phyloP scores from a whole-genome alignment of 2,329 filamentous ascomycete genomes.

The Polychaeton citri region DNA sequence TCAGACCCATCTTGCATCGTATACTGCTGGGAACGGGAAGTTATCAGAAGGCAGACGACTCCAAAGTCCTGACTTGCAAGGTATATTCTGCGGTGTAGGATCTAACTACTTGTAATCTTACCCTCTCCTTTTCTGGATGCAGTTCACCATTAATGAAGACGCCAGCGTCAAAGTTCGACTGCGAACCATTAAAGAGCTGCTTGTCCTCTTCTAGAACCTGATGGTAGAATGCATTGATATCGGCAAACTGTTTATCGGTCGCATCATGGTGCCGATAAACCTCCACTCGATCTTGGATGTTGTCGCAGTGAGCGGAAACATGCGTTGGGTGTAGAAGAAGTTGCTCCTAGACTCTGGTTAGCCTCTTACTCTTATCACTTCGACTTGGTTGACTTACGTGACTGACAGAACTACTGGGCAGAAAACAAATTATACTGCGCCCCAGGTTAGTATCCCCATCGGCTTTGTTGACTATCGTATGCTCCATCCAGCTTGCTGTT shows the following conservation, averaged over 20 bases:
- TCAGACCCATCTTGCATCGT: too few relatives aligned
- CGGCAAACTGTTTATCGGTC: slow-evolving; percentile 33
- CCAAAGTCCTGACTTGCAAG: too few relatives aligned
- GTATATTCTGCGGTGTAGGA: too few relatives aligned
- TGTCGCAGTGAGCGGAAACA: slow-evolving; percentile 26
- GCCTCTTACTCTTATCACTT: not conserved
- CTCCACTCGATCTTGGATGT: slow-evolving; percentile 34
- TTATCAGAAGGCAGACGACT: too few relatives aligned
- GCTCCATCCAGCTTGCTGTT: too few relatives aligned
- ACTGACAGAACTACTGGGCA: too few relatives aligned
- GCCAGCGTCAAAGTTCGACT: slow-evolving; percentile 45
- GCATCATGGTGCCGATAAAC: slow-evolving; percentile 34
- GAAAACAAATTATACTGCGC: too few relatives aligned
- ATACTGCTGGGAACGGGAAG: too few relatives aligned
- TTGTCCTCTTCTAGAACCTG: slow-evolving; percentile 51
- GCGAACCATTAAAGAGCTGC: slow-evolving; percentile 43
- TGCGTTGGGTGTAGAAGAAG: slow-evolving; percentile 37
- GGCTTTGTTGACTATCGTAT: too few relatives aligned
- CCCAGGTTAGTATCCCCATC: too few relatives aligned
- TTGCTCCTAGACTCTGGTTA: slow-evolving; percentile 8
- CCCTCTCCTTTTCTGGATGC: too few relatives aligned
- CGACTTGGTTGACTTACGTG: slow-evolving; percentile 2
- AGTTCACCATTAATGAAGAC: slow-evolving; percentile 48
- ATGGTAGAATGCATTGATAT: slow-evolving; percentile 33
- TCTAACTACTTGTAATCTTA: too few relatives aligned